Conservation (phyloP, 1,284 basidiomycete genomes). For the Microbotryomycetes sp. region DNA sequence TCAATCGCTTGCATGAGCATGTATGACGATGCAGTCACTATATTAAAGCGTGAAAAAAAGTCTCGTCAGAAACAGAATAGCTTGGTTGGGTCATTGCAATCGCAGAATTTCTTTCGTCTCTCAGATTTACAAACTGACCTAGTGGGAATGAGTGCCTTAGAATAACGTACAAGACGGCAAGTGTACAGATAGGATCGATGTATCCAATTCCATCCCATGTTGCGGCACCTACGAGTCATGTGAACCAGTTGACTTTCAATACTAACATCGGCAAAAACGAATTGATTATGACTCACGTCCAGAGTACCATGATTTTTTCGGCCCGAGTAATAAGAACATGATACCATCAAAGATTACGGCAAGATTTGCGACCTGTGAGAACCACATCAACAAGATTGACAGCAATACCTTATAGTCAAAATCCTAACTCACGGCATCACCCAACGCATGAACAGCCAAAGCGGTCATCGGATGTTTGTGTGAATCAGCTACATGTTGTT, state of each 20-base stretch:
- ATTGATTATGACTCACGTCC: no score
- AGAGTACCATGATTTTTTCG: neutral
- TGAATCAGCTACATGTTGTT: no score
- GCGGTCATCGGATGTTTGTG: conserved; percentile 2
- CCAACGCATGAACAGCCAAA: conserved; percentile 7
- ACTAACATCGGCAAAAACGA: no score
- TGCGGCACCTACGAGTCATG: no score
- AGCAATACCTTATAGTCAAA: neutral
- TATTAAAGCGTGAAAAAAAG: neutral
- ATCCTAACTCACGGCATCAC: conserved; percentile 1
- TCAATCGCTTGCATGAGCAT: conserved; percentile 21
- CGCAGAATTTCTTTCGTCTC: no score
- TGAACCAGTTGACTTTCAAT: no score
- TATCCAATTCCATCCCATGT: conserved; percentile 4
- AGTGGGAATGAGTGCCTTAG: conserved; percentile 14
- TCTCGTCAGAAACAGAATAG: no score
- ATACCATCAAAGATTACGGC: conserved; percentile 15
- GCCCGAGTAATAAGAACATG: conserved; percentile 1
- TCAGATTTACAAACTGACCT: neutral
- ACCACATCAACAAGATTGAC: neutral
- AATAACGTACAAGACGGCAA: conserved; percentile 11
- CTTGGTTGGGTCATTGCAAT: no score
- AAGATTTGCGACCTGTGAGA: conserved; percentile 1
- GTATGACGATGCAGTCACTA: conserved; percentile 8
- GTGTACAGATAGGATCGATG: conserved; percentile 16